Evolutionary conservation across 805 yeast species (phyloP).

Genomic region (Kuraishia molischiana): DNA sequence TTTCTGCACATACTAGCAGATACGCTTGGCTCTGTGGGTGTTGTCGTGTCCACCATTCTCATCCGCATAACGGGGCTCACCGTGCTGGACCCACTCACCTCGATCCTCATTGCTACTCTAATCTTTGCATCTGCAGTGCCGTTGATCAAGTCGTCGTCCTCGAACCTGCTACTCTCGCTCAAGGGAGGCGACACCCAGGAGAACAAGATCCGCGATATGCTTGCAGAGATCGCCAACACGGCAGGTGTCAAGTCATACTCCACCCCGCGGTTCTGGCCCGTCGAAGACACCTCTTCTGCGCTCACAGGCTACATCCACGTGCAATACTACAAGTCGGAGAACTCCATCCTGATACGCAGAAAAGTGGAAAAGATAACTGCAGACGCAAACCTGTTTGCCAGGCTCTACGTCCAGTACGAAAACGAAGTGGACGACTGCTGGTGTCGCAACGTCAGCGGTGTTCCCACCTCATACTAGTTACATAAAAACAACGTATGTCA

Average conservation of each 20-base stretch:
- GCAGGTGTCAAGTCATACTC: slow-evolving; percentile 82
- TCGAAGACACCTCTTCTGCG: slow-evolving; percentile 22
- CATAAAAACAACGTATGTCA: neutral
- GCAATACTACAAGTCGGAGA: slow-evolving; percentile 41
- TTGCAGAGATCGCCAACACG: slow-evolving; percentile 57
- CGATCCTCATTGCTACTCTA: slow-evolving; percentile 73
- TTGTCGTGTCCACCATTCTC: slow-evolving; percentile 78
- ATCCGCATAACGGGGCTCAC: slow-evolving; percentile 58
- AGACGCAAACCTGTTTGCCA: slow-evolving; percentile 11
- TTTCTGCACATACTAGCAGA: slow-evolving; percentile 92
- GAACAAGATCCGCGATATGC: slow-evolving; percentile 46
- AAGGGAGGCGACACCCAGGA: slow-evolving; percentile 38
- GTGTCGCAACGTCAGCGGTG: slow-evolving; percentile 16
- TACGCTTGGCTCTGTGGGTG: slow-evolving; percentile 94
- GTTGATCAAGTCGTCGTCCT: slow-evolving; percentile 70
- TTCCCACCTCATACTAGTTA: neutral
- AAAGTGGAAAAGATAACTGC: slow-evolving; percentile 18
- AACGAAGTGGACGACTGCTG: slow-evolving; percentile 29
- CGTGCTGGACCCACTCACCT: slow-evolving; percentile 89
- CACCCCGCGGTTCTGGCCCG: slow-evolving; percentile 90
- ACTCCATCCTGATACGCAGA: slow-evolving; percentile 13
- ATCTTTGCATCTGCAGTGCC: slow-evolving; percentile 82
- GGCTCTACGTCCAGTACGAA: slow-evolving; percentile 22
- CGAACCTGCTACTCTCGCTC: slow-evolving; percentile 57
- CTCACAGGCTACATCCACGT: slow-evolving; percentile 78